Evolutionary conservation across 169 alveolate species (phyloP).

Genomic region (Amoebophrya sp.): DNA sequence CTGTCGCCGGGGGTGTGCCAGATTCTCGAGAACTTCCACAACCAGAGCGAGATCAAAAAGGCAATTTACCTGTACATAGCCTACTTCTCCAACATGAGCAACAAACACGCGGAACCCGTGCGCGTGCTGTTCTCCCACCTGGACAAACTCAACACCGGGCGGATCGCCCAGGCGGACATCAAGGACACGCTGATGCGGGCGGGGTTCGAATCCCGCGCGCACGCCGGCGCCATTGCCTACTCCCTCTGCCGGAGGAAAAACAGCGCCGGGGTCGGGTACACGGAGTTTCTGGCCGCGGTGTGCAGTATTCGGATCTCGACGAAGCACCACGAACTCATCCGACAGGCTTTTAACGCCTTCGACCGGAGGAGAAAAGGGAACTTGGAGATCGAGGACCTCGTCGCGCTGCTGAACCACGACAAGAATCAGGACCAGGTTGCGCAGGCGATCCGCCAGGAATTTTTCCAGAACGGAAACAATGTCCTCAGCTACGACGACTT

Average conservation of each 20-base stretch:
- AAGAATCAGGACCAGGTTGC: too few species aligned
- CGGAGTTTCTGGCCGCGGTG: neutral
- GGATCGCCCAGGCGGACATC: neutral
- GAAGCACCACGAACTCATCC: slow-evolving; percentile 10
- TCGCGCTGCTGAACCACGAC: too few species aligned
- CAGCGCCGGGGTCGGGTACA: neutral
- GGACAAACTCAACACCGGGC: neutral
- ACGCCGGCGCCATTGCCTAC: neutral
- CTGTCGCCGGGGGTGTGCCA: neutral
- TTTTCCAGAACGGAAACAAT: neutral
- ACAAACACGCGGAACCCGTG: neutral
- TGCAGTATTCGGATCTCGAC: neutral
- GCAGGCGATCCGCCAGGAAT: too few species aligned
- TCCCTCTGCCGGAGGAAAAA: neutral
- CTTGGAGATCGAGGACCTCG: neutral
- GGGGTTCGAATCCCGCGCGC: neutral
- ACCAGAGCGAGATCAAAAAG: neutral
- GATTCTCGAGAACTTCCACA: neutral
- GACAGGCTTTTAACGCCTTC: neutral
- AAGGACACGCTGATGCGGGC: neutral
- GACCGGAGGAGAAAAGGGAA: neutral
- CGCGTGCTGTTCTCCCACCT: neutral
- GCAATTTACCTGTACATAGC: neutral
- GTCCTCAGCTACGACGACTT: neutral
- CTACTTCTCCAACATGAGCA: neutral